Base-by-base conservation (phyloP, 1,139 yeast genomes). In the Candida gigantensis region DNA sequence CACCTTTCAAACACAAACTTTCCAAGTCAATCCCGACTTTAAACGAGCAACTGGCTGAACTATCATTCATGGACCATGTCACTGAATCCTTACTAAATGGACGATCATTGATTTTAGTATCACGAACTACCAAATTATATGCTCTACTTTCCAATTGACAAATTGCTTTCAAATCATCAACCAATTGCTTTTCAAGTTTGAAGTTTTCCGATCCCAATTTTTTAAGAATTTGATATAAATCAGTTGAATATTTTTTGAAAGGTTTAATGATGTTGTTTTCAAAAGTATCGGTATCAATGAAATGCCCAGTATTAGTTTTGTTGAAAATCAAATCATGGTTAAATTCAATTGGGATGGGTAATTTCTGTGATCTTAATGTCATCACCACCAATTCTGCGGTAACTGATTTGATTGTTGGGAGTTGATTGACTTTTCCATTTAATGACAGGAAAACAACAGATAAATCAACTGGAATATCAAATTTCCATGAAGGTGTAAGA, bases 281-380 rank as follows among this genome's bases (percentile, higher is more conserved):
- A 28, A 65, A 55, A 17, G 53, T 52, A 39, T 68, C 73, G 3
- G 37, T 25, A 42, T 58, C 64, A 8, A 41, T 39, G 13, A 49
- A 45, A 18, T 37, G 28, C 17, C 33, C 34, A n/a, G 29, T 25
- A n/a, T 36, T 26, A 11, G 25, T 28, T 17, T 53, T 39, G 36
- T 58, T 55, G 42, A 60, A 65, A 10, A 70, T 52, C 52, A 68
- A 56, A 29, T 62, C 68, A 43, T 68, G 74, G 43, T 62, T 65
- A 35, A 71, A 54, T 41, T 70, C 75, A 12, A 70, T 43, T 1
- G 76, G 76, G 13, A 70, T 60, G 9, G 58, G 55, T 19, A 50
- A 43, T 31, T 57, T 55, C 8, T 55, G 53, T 2, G 74, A 62
- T 28, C 59, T 49, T 10, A 68, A 44, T 1, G 73, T 63, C 10